Evolutionary conservation across 2,329 filamentous ascomycete genomes (phyloP), one percentile per base, ranked within the genome.

Genomic region (Fusarium fracticaudum): DNA sequence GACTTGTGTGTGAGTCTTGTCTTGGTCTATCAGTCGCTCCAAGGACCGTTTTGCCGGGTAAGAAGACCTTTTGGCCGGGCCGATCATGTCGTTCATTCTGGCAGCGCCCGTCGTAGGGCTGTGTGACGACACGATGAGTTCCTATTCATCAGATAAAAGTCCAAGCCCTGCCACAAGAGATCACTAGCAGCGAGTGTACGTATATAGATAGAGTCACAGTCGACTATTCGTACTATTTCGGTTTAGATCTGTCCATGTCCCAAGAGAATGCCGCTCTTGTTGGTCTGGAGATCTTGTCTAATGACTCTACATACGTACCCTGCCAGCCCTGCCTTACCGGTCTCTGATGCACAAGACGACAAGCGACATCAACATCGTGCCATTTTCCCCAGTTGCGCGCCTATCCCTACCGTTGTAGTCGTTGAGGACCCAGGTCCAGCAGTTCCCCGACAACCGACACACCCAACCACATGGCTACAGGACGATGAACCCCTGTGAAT

Each of bases 101-200:
- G 66, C 64, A 64, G 48, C 74, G 67, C 67, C 65, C 35, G 72
- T 77, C 76, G 75, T 80, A 80, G 78, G 78, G 78, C 78, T 80
- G 78, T 79, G 77, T 78, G 77, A 77, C 76, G 75, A 79, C 70
- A 77, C 48, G 29, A 67, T 53, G 57, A 41, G 51, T 55, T 29
- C 35, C 40, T n/a, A 59, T 38, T 54, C 31, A 20, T 24, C 35
- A 62, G 40, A 53, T 18, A 22, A 35, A 64, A 62, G 43, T 40
- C 40, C 38, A 59, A 62, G 57, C 60, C 71, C 48, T 67, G 60
- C 71, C 38, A 67, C 48, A 41, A 29, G 55, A 40, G 20, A 60
- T 62, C 53, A 67, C 40, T 44, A 60, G 37, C 38, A 58, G 29
- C 31, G 47, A 35, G 54, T 43, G 37, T 44, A 37, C 38, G 40